Percentiles rank a stretch among this genome's conserved stretches.
phyloP scores from a whole-genome alignment of 2,329 filamentous ascomycete genomes.

The Alternaria novae-zelandiae region DNA sequence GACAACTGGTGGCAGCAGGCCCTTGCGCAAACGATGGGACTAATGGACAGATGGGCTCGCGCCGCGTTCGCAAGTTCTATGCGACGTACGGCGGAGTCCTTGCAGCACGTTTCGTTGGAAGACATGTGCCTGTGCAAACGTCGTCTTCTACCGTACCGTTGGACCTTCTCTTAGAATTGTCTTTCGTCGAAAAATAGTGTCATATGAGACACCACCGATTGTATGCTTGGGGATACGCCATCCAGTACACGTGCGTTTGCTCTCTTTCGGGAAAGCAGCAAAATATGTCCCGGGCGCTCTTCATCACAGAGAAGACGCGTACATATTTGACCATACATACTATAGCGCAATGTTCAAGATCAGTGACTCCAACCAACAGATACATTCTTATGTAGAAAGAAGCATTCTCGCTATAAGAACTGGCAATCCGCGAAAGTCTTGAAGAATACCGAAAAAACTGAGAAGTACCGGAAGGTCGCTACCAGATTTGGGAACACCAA shows the following conservation, averaged over 20 bases:
- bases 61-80: neutral
- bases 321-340: neutral
- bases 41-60: neutral
- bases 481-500: neutral
- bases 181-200: neutral
- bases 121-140: neutral
- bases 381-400: neutral
- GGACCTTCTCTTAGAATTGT: neutral
- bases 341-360: neutral
- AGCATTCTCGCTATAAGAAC: neutral
- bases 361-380: neutral
- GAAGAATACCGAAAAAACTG: neutral
- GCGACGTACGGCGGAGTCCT: neutral
- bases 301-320: neutral
- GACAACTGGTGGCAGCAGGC: neutral
- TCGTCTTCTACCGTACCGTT: neutral
- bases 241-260: neutral
- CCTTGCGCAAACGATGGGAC: neutral
- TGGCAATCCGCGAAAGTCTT: neutral
- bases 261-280: neutral
- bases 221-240: neutral
- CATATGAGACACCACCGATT: neutral
- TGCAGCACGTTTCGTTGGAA: neutral
- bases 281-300: neutral
- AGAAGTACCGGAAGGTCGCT: neutral